Percentiles rank a stretch among this genome's conserved stretches.
phyloP scores from a whole-genome alignment of 2,329 filamentous ascomycete genomes.

The Cercospora sp. region DNA sequence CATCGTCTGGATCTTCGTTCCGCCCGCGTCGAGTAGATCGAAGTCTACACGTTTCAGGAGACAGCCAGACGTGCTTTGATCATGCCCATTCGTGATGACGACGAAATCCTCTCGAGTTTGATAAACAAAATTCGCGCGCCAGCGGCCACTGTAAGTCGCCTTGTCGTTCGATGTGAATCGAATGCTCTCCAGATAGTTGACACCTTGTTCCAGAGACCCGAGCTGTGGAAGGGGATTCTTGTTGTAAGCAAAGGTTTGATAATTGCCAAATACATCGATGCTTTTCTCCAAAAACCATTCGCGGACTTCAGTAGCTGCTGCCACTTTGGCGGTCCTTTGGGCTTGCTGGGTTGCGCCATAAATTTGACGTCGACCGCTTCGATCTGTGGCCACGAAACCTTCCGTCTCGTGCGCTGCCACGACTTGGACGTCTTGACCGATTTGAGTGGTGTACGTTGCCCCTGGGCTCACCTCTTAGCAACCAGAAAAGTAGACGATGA shows the following conservation, averaged over 20 bases:
- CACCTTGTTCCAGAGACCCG: background rate
- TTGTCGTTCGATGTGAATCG: background rate
- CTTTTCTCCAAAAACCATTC: background rate
- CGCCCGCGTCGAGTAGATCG: background rate
- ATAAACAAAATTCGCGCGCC: background rate
- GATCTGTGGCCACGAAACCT: background rate
- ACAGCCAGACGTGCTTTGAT: background rate
- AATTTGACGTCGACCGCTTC: background rate
- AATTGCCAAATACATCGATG: background rate
- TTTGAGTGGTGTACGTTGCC: background rate
- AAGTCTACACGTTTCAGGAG: background rate
- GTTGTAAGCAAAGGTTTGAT: background rate
- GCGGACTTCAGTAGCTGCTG: background rate
- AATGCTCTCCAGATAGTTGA: background rate
- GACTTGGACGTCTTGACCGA: background rate
- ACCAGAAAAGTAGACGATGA: no score
- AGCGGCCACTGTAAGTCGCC: background rate
- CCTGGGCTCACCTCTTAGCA: background rate
- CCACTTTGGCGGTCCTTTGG: background rate
- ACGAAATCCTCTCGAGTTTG: background rate
- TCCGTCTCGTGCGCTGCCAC: background rate
- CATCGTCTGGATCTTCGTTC: background rate
- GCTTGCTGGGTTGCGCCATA: background rate
- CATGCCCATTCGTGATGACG: background rate
- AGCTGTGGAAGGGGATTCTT: background rate